Percentiles rank a stretch among this genome's conserved stretches.
Conservation (phyloP, 2,329 filamentous ascomycete species). For the Exophiala oligosperma region DNA sequence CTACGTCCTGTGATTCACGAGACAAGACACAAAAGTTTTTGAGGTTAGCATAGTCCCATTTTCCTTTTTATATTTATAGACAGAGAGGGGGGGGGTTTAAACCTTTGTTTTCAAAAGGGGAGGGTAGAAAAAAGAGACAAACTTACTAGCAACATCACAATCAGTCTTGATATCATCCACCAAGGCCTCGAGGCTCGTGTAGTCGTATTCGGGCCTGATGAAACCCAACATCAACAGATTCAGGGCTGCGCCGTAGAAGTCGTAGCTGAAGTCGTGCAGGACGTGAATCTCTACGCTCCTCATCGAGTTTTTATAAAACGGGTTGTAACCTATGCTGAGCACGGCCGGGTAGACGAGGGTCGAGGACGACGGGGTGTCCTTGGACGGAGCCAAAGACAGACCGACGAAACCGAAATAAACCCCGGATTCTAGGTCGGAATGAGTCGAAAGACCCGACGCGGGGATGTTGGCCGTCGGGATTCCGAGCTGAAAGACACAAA, state of each 20-base stretch:
- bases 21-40: too few species aligned
- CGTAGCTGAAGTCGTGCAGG: conserved; percentile 56
- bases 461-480: conserved; percentile 94
- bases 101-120: neutral
- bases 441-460: conserved; percentile 63
- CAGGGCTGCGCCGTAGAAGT: conserved; percentile 85
- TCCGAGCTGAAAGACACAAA: conserved; percentile 63
- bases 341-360: conserved; percentile 73
- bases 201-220: conserved; percentile 87
- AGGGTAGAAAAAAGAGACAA: neutral
- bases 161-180: conserved; percentile 87
- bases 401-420: conserved; percentile 64
- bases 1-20: conserved; percentile 50
- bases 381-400: conserved; percentile 39
- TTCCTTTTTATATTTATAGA: neutral
- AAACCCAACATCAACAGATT: conserved; percentile 80
- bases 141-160: conserved; percentile 69
- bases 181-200: conserved; percentile 77
- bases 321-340: conserved; percentile 95
- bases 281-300: conserved; percentile 82
- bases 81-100: too few species aligned
- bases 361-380: conserved; percentile 8
- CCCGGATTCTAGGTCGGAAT: conserved; percentile 66
- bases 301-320: conserved; percentile 93
- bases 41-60: neutral